Conservation (phyloP, 768 basidiomycete genomes). For the Boletus tomentosulus region DNA sequence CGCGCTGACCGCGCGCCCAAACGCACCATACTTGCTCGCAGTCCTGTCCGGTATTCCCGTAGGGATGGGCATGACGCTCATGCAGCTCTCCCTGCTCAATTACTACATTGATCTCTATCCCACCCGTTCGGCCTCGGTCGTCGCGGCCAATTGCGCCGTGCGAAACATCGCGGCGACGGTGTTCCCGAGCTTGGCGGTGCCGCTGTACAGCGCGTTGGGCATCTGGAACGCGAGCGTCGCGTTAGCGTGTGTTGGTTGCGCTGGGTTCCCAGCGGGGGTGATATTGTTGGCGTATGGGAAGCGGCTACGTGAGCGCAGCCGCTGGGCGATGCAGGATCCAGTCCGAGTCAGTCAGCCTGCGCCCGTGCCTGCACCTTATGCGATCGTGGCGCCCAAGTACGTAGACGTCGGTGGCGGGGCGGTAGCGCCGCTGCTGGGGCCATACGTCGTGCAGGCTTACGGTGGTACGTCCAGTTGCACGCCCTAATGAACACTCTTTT, state of each 20-base stretch:
- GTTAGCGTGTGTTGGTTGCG: slow-evolving; percentile 22
- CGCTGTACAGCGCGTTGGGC: slow-evolving; percentile 20
- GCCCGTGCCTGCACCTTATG: background rate
- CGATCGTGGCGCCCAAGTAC: background rate
- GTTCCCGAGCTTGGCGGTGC: slow-evolving; percentile 24
- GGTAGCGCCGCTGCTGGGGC: slow-evolving; percentile 15
- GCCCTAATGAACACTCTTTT: background rate
- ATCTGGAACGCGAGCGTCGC: slow-evolving; percentile 13
- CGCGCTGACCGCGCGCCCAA: slow-evolving; percentile 16
- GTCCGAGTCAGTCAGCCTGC: background rate
- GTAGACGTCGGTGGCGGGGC: background rate
- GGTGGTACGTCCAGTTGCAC: slow-evolving; percentile 10
- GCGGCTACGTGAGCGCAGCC: slow-evolving; percentile 17
- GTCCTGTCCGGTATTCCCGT: slow-evolving; percentile 24
- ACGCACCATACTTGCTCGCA: slow-evolving; percentile 8
- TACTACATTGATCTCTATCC: slow-evolving; percentile 31
- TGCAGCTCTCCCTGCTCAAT: slow-evolving; percentile 26
- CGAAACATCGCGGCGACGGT: slow-evolving; percentile 19
- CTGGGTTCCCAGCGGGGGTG: slow-evolving; percentile 20
- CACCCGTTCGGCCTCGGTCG: slow-evolving; percentile 26
- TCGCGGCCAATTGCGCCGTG: slow-evolving; percentile 26
- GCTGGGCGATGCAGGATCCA: slow-evolving; percentile 25
- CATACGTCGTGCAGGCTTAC: slow-evolving; percentile 6
- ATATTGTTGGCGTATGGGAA: slow-evolving; percentile 21
- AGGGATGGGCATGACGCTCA: slow-evolving; percentile 27